Base-by-base conservation (phyloP, 345 rosid species). In the Jatropha curcas region DNA sequence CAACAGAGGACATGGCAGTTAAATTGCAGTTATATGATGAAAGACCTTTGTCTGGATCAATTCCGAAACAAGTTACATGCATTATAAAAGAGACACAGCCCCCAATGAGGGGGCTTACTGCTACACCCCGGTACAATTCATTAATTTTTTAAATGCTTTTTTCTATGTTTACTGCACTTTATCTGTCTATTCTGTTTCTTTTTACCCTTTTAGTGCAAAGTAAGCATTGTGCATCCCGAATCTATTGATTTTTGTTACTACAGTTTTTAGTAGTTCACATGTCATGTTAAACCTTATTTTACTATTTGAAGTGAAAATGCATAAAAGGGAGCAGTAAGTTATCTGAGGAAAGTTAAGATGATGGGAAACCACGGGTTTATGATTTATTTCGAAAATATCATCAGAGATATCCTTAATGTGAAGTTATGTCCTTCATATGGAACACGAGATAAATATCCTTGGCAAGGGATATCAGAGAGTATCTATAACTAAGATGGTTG, bases 1-100 rank as follows among this genome's bases (percentile, higher is more conserved):
- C 72, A 60, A 73, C 91, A 94, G 98, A 92, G 88, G 98, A 88
- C 77, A 90, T 92, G 97, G 87, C 75, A 76, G 92, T 92, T 71
- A 77, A 74, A 65, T 60, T 92, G 81, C 91, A 91, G 76, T 76
- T 94, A 67, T 92, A 76, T 77, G 92, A 89, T 74, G 98, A 88
- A 75, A 85, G 84, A 73, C 87, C 97, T 59, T 83, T 94, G 78
- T 82, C 88, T 60, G 98, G 86, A 72, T 83, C 92, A 57, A 71
- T 94, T 74, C 98, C 98, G 50, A 92, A 86, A 81, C 93, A 87
- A 63, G 86, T 90, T 37, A 86, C 88, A 60, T 92, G 93, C 87
- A 83, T 75, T 69, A 88, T 92, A 65, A 82, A 82, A 68, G 97
- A 94, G 71, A 87, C 92, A 59, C 93, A 85, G 60, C 69, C 85